Conservation (phyloP, 2,329 filamentous ascomycete genomes). For the Alternaria infectoria region DNA sequence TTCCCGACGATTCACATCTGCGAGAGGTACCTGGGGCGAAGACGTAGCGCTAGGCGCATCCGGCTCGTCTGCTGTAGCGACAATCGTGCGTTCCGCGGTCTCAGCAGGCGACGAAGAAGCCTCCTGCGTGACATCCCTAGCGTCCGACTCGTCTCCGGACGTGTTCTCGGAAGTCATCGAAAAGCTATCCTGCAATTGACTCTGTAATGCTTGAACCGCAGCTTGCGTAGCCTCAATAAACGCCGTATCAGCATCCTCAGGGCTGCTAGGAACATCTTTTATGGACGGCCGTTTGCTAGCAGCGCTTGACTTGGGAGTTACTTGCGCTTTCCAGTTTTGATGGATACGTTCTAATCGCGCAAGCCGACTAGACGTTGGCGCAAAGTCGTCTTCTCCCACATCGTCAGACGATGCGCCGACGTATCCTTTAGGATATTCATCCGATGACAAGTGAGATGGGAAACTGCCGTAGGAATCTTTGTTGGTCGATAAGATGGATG, state of each 20-base stretch:
- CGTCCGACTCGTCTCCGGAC: background rate
- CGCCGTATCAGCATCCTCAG: conserved; percentile 16
- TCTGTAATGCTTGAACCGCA: conserved; percentile 50
- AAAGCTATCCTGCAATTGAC: conserved; percentile 44
- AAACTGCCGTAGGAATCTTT: conserved; percentile 46
- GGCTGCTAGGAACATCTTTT: background rate
- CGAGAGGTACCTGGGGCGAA: background rate
- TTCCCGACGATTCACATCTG: background rate
- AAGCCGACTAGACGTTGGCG: conserved; percentile 27
- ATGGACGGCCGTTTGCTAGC: background rate
- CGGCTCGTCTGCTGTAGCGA: background rate
- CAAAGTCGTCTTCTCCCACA: conserved; percentile 7
- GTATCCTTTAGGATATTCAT: background rate
- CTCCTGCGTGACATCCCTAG: background rate
- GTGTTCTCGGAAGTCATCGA: conserved; percentile 29
- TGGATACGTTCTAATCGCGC: conserved; percentile 36
- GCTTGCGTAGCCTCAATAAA: conserved; percentile 55
- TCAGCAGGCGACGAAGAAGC: background rate
- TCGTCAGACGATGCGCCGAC: background rate
- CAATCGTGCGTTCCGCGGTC: background rate
- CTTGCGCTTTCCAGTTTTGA: conserved; percentile 27
- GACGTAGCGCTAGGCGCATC: background rate
- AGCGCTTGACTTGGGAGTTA: conserved; percentile 13
- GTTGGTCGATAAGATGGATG: conserved; percentile 20
- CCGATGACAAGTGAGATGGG: conserved; percentile 31